A percentile compares a stretch with the other conserved stretches of the same genome.
These are phyloP conservation scores for Tetracladium maxilliforme DNA, from an alignment of 2,329 filamentous ascomycete genomes.

Conservation along the genomic window DNA sequence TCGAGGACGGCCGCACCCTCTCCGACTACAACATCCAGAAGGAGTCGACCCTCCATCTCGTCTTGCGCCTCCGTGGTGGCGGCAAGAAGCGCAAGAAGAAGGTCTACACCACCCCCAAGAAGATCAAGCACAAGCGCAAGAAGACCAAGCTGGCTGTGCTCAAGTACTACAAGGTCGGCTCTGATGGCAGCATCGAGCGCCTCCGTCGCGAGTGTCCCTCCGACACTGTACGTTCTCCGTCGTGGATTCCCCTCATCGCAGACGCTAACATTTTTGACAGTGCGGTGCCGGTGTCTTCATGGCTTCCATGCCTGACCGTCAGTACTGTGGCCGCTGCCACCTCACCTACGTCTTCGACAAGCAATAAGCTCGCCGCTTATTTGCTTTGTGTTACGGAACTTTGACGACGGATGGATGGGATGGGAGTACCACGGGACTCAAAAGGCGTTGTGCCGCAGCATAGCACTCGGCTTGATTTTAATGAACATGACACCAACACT, in stretches of 20 bases:
- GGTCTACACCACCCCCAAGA: conserved; percentile 99
- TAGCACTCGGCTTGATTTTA: no score
- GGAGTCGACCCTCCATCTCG: conserved; percentile 96
- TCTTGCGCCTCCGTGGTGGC: conserved; percentile 95
- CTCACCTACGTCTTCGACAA: conserved; percentile 63
- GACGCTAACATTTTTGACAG: conserved; percentile 32
- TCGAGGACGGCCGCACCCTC: conserved; percentile 97
- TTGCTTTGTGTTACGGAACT: no score
- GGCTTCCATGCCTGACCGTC: conserved; percentile 99
- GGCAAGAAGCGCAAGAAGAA: conserved; percentile 99
- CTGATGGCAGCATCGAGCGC: conserved; percentile 99
- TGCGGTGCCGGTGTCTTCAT: conserved; percentile 99
- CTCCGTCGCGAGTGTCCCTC: conserved; percentile 93
- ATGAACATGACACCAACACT: no score
- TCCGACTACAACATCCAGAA: conserved; percentile 99
- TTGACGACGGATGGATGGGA: no score
- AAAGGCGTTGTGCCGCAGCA: no score
- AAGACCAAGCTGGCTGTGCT: conserved; percentile 99
- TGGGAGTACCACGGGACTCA: no score
- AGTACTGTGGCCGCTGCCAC: conserved; percentile 52
- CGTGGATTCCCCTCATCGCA: background rate
- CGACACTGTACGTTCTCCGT: conserved; percentile 54
- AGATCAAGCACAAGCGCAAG: conserved; percentile 99
- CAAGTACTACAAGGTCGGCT: conserved; percentile 99
- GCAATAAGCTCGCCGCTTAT: conserved; percentile 23